Percentiles rank a stretch among this genome's conserved stretches.
Conservation (phyloP, 345 rosid genomes). For the Hibiscus trionum region DNA sequence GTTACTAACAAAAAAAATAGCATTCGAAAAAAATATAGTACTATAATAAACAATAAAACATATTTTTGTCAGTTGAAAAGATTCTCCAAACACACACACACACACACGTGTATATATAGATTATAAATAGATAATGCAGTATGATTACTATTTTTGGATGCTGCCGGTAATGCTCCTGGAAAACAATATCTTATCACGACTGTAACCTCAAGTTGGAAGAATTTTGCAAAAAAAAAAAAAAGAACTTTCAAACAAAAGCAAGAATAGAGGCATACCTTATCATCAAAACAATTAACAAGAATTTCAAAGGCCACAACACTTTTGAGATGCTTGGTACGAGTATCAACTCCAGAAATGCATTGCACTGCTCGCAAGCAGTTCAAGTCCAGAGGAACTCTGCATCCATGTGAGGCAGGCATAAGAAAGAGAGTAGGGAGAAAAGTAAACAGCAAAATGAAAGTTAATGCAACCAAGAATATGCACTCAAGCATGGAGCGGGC, state of each 20-base stretch:
- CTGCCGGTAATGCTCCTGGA: background rate
- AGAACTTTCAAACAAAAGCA: background rate
- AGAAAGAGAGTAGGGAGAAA: background rate
- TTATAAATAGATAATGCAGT: too few relatives aligned
- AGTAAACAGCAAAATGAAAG: background rate
- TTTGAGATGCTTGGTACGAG: slow-evolving; percentile 56
- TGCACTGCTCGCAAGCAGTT: slow-evolving; percentile 72
- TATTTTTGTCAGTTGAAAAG: background rate
- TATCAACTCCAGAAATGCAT: slow-evolving; percentile 48
- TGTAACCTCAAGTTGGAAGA: background rate
- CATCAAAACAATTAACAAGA: slow-evolving; percentile 42
- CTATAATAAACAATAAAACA: background rate
- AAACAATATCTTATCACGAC: background rate
- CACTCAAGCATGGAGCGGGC: background rate
- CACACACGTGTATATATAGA: too few relatives aligned
- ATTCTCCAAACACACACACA: background rate
- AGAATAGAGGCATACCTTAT: slow-evolving; percentile 40
- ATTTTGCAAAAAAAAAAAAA: background rate
- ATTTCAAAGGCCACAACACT: slow-evolving; percentile 53
- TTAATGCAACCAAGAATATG: background rate
- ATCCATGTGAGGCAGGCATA: slow-evolving; percentile 15
- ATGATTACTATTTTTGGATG: background rate
- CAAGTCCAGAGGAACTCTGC: slow-evolving; percentile 67
- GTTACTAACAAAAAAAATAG: background rate
- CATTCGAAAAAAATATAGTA: background rate